Base-by-base conservation (phyloP, 1,284 basidiomycete genomes). In the Baeospora myosura region DNA sequence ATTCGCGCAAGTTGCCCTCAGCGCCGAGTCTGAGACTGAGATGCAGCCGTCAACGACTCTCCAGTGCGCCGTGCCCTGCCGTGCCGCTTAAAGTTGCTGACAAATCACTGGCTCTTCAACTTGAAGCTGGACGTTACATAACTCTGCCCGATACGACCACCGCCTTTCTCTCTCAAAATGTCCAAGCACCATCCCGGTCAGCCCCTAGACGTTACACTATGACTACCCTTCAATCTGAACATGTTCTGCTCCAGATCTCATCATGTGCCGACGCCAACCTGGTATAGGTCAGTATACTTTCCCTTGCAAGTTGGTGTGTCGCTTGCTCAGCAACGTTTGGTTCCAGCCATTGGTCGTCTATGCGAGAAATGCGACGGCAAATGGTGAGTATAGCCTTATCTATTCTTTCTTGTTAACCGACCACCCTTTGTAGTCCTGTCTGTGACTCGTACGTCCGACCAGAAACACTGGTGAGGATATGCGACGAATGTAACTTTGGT, bases 301-400 rank as follows among this genome's bases (percentile, higher is more conserved):
- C 8, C n/a, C n/a, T n/a, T n/a, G n/a, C n/a, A n/a, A n/a, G n/a
- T n/a, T n/a, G n/a, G 18, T 33, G 17, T 45, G 18, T 20, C 24
- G 24, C 30, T 34, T 31, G 24, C 30, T 32, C n/a, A 32, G 33
- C 42, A 10, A 36, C n/a, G 1, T 12, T 43, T 32, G 33, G 5
- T 24, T 8, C 31, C 48, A 93, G 91, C 95, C 35, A 94, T 98
- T 52, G 96, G 96, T 21, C 85, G 96, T 55, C 75, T 97, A 40
- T 99, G 96, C 64, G 96, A 99, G 66, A 98, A 98, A 63, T 97
- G 94, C 58, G 96, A 99, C 61, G 96, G 96, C 40, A 98, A 98
- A 79, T 99, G 95, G 94, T 94, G 52, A 51, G 81, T 62, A 11
- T 42, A 21, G 24, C 8, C 29, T 42, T 20, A 32, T 29, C 39